Evolutionary conservation across 1,139 yeast species (phyloP).

Genomic region (Insectozyma bohioensis): DNA sequence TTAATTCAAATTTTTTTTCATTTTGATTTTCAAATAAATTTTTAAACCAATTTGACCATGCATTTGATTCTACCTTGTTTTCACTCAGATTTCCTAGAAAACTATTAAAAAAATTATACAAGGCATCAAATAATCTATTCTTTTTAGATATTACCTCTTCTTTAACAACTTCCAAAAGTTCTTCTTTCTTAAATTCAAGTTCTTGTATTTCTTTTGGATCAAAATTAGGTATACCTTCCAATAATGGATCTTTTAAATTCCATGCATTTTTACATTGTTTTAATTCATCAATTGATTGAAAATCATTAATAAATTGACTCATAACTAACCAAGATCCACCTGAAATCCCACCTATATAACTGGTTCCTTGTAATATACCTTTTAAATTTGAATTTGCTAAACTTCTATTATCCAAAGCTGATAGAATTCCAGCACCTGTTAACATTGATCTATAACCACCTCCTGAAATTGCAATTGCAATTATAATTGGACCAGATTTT

Average conservation of each 20-base stretch:
- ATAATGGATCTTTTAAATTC: slow-evolving; percentile 48
- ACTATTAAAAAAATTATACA: neutral
- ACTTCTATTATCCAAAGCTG: slow-evolving; percentile 52
- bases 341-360: slow-evolving; percentile 63
- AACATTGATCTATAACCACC: slow-evolving; percentile 75
- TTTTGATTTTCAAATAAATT: neutral
- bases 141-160: neutral
- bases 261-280: slow-evolving; percentile 28
- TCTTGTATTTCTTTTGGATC: slow-evolving; percentile 22
- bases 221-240: slow-evolving; percentile 55
- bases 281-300: slow-evolving; percentile 38
- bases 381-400: slow-evolving; percentile 38
- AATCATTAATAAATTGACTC: slow-evolving; percentile 48
- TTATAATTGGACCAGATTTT: slow-evolving; percentile 29
- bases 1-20: neutral
- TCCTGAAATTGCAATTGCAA: slow-evolving; percentile 66
- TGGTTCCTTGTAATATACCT: slow-evolving; percentile 53
- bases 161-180: neutral
- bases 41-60: slow-evolving; percentile 7
- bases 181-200: neutral
- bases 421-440: slow-evolving; percentile 60
- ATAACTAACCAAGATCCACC: slow-evolving; percentile 71
- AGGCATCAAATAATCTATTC: neutral
- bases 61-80: slow-evolving; percentile 1
- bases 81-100: neutral